Base-by-base conservation (phyloP, 75 land plant genomes). In the Cupressus sempervirens region DNA sequence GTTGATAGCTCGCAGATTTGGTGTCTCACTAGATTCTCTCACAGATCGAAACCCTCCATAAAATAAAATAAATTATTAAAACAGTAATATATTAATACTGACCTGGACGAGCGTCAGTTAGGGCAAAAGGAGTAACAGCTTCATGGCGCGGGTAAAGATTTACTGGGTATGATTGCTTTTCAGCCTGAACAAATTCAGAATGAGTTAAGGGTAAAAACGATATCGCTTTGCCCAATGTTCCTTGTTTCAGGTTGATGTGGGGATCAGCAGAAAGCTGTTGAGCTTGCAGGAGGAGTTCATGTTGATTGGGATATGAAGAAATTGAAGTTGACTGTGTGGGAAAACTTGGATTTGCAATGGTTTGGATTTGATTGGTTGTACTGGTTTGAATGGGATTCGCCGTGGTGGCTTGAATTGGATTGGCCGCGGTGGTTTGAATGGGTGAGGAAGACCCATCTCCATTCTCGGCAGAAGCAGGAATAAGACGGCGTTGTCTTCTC, bases 401-500 rank as follows among this genome's bases (percentile, higher is more conserved):
- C n/a, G n/a, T n/a, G n/a, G n/a, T n/a, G n/a, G n/a, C n/a, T n/a
- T n/a, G n/a, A n/a, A n/a, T n/a, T n/a, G 45, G 38, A 40, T 23
- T 79, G 4, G 23, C 3, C 45, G 45, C n/a, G 3, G 50, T 20
- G 30, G 38, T 26, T 14, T 76, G 20, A 76, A 20, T 36, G 0
- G 14, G 7, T 8, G 38, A 23, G 20, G 50, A 11, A 43, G 16
- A 43, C 4, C 11, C 13, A 36, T n/a, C 29, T 20, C 32, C 45
- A 12, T n/a, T 79, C 4, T 45, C 50, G 12, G 2, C 43, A 50
- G n/a, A n/a, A n/a, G 62, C 84, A 58, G 91, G 87, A 72, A 89
- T 89, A 3, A 93, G 48, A 83, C 90, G 93, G 43, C 91, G 88
- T 72, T 88, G 93, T 65, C 92, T 89, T 77, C 91, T 93, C 88